Conservation (phyloP, 1,284 basidiomycete genomes). For the Puccinia brachypodii region DNA sequence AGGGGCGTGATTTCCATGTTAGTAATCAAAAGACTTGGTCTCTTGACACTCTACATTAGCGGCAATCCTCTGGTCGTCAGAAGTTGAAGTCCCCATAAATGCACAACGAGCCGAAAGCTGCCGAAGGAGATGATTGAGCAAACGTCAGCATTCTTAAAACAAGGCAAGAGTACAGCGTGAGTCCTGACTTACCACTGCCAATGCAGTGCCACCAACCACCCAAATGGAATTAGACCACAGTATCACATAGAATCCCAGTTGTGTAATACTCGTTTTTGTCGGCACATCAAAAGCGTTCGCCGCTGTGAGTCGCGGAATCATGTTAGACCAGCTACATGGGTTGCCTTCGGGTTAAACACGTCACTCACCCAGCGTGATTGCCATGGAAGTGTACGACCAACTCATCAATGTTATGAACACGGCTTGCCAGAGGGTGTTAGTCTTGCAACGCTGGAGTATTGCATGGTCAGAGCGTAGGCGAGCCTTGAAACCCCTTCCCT, state of each 20-base stretch:
- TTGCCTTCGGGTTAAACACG: background rate
- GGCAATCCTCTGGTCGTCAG: background rate
- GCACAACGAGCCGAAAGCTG: background rate
- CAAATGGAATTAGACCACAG: constrained; percentile 2
- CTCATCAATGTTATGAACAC: background rate
- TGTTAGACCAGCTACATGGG: background rate
- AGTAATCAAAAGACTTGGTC: constrained; percentile 16
- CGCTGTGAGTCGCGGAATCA: background rate
- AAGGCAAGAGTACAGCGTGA: background rate
- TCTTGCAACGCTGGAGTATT: constrained; percentile 15
- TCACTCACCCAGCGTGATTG: constrained; percentile 5
- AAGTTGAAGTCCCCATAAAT: background rate
- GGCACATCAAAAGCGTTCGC: constrained; percentile 1
- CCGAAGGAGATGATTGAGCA: background rate
- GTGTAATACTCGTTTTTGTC: background rate
- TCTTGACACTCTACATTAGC: background rate
- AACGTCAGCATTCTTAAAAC: background rate
- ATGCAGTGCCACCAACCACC: background rate
- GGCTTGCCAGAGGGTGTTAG: constrained; percentile 2
- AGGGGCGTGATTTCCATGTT: background rate
- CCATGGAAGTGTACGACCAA: constrained; percentile 1
- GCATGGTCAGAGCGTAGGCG: background rate
- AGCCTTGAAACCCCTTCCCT: background rate
- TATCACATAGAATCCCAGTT: background rate
- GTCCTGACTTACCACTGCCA: background rate